These are phyloP conservation scores for Aspergillus flavus DNA, from an alignment of 2,329 filamentous ascomycete genomes.

Conservation along the genomic window DNA sequence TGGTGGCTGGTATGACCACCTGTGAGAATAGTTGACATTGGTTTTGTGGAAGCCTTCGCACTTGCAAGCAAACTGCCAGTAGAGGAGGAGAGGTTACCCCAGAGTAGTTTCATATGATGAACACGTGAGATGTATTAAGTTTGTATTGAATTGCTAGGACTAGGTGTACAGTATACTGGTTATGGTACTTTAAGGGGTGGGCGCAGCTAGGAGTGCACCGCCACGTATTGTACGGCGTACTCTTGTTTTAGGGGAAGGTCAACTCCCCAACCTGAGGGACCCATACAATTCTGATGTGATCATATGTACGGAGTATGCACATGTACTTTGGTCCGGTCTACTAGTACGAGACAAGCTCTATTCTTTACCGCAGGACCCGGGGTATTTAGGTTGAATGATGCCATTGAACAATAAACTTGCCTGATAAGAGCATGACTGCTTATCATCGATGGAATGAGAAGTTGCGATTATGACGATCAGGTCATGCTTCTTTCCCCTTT, in stretches of 20 bases:
- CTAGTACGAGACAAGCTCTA: not conserved
- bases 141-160: not conserved
- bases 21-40: not conserved
- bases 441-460: not conserved
- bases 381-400: not conserved
- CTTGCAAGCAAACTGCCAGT: not conserved
- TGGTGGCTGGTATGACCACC: not conserved
- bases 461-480: not conserved
- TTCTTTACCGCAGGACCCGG: not conserved
- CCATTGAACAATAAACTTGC: not conserved
- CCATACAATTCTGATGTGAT: not conserved
- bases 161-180: not conserved
- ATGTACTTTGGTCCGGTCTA: not conserved
- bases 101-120: not conserved
- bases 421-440: not conserved
- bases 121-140: not conserved
- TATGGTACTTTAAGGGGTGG: not conserved
- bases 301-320: not conserved
- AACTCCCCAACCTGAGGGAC: not conserved
- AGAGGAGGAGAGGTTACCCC: not conserved
- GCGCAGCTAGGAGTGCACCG: slow-evolving; percentile 11
- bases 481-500: no score
- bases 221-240: slow-evolving; percentile 7
- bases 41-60: not conserved
- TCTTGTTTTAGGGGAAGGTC: not conserved